A percentile compares a stretch with the other conserved stretches of the same genome.
Evolutionary conservation across 257 asterid genomes (phyloP).

Genomic region (Nicotiana undulata): DNA sequence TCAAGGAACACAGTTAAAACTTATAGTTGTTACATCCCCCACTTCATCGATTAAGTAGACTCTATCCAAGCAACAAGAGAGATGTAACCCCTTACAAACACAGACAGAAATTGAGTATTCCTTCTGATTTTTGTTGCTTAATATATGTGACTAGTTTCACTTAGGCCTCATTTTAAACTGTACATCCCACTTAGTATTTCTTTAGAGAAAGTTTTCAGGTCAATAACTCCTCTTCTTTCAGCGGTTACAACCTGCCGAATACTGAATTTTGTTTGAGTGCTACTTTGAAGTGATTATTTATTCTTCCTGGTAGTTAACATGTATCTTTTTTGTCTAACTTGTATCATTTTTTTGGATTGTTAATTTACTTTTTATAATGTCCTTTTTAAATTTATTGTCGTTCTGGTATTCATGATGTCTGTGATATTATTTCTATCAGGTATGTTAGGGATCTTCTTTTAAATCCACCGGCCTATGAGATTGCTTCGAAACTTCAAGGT

Average conservation of each 20-base stretch:
- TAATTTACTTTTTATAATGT: neutral
- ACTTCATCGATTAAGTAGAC: neutral
- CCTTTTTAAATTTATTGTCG: constrained; percentile 2
- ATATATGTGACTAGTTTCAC: neutral
- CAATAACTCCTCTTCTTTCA: neutral
- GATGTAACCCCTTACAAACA: neutral
- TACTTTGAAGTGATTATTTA: constrained; percentile 2
- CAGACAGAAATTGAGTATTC: neutral
- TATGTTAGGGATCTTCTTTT: constrained; percentile 82
- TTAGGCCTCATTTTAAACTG: neutral
- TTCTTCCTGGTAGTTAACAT: neutral
- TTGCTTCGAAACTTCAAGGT: constrained; percentile 82
- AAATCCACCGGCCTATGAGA: constrained; percentile 92
- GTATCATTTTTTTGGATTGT: neutral
- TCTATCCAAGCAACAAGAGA: neutral
- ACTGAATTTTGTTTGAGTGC: neutral
- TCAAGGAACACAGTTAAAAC: neutral
- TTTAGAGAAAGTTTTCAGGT: neutral
- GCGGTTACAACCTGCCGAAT: neutral
- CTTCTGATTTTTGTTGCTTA: neutral
- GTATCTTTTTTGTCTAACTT: neutral
- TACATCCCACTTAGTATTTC: neutral
- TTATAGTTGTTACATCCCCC: neutral
- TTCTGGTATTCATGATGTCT: constrained; percentile 10
- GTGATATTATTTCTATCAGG: constrained; percentile 34